Base-by-base conservation (phyloP, 306 rosid species). In the Astragalus membranaceus region DNA sequence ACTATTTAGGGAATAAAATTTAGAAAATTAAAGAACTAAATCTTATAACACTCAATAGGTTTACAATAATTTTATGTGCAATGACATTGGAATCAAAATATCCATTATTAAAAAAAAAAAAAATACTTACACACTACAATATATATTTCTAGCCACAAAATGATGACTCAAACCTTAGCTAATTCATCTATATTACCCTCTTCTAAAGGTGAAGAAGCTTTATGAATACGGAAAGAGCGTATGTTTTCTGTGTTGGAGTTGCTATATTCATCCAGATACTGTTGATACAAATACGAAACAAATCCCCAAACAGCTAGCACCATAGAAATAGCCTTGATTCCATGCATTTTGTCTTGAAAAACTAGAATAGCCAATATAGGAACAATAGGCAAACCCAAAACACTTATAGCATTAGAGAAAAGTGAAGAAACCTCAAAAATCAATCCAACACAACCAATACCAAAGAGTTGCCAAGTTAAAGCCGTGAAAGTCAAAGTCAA, bases 261-360 rank as follows among this genome's bases (percentile, higher is more conserved):
- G 13, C 32, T 26, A 11, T 4, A 10, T 11, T 78, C 82, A 72
- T 78, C 70, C 33, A 78, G 10, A 20, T 78, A 78, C 57, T 78
- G 78, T 13, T 78, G 82, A 73, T 72, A 78, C 44, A 65, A 64
- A 29, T 72, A 78, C 2, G 82, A 78, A 9, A 50, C 2, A 32
- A 78, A 41, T 0, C 82, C 82, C 82, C 82, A 72, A 13, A 72
- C 20, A 57, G 78, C 82, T 8, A 78, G 70, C 12, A 72, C 60
- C 82, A 78, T 72, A 58, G 82, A 78, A 0, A 78, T 73, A 6
- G 26, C 70, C 59, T 78, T 78, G 8, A 78, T 42, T 30, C 82
- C 78, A 30, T 66, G 2, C 78, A 78, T 78, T 67, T 41, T 72
- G 29, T 78, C 82, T 6, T 66, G 69, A 73, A 78, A 78, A 14